A percentile compares a stretch with the other conserved stretches of the same genome.
phyloP scores from a whole-genome alignment of 352 stramenopile genomes.

The Pythium biforme region DNA sequence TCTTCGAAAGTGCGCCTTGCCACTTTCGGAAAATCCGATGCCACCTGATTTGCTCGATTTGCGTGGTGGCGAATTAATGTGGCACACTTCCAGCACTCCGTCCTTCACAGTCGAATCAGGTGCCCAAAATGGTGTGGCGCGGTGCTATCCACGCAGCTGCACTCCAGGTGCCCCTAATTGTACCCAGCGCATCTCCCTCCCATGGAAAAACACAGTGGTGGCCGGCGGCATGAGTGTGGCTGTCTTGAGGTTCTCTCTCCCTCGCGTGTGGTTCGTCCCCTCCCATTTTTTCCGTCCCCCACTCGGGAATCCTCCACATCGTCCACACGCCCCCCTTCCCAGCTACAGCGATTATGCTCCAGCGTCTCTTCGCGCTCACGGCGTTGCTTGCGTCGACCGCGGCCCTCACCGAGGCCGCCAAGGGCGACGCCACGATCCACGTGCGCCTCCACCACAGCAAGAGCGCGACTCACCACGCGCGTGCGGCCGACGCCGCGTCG shows the following conservation, averaged over 20 bases:
- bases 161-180: background rate
- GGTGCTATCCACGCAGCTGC: background rate
- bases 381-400: slow-evolving; percentile 15
- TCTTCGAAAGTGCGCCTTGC: no score
- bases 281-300: no score
- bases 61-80: background rate
- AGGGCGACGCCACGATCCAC: slow-evolving; percentile 15
- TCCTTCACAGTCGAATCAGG: slow-evolving; percentile 4
- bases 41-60: slow-evolving; percentile 5
- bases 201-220: background rate
- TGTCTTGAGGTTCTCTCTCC: background rate
- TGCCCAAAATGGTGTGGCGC: slow-evolving; percentile 9
- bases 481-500: background rate
- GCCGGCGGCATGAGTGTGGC: background rate
- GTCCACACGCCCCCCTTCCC: background rate
- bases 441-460: slow-evolving; percentile 14
- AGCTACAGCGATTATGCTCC: slow-evolving; percentile 10
- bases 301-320: slow-evolving; percentile 15
- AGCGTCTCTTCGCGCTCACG: slow-evolving; percentile 11
- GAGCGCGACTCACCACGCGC: background rate
- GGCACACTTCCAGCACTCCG: background rate
- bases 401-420: slow-evolving; percentile 5
- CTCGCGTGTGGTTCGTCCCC: no score
- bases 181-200: background rate
- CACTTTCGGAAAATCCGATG: slow-evolving; percentile 2